These are phyloP conservation scores for Groenewaldozyma tartarivorans DNA, from an alignment of 805 yeast species.

Conservation along the genomic window DNA sequence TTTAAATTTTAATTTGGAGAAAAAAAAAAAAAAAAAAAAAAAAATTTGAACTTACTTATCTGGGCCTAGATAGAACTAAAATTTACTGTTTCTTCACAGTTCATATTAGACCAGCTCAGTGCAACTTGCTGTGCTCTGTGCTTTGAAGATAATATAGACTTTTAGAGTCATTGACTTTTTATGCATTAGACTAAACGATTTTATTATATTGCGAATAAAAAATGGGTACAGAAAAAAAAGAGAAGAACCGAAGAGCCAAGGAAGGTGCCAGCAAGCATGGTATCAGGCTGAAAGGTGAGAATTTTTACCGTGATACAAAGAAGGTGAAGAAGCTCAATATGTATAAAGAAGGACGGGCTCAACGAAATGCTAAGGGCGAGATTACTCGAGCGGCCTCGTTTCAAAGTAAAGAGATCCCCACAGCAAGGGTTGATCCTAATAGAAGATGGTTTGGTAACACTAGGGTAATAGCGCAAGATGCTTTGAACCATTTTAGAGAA, in stretches of 20 bases:
- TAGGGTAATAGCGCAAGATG: slow-evolving; percentile 95
- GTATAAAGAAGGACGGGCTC: slow-evolving; percentile 89
- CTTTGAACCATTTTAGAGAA: slow-evolving; percentile 84
- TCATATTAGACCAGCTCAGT: too few species aligned
- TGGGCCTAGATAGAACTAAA: too few species aligned
- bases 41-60: too few species aligned
- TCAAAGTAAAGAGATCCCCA: slow-evolving; percentile 80
- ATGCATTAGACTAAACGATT: too few species aligned
- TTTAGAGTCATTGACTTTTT: too few species aligned
- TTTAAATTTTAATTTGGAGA: too few species aligned
- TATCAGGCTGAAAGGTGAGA: slow-evolving; percentile 90
- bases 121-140: too few species aligned
- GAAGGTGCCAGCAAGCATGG: slow-evolving; percentile 83
- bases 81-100: too few species aligned
- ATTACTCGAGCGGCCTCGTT: slow-evolving; percentile 77
- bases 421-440: slow-evolving; percentile 91
- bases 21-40: too few species aligned
- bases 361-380: slow-evolving; percentile 80
- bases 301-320: slow-evolving; percentile 86
- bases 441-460: slow-evolving; percentile 98
- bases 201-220: too few species aligned
- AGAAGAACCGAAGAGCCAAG: slow-evolving; percentile 75
- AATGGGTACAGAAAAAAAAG: slow-evolving; percentile 94
- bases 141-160: too few species aligned
- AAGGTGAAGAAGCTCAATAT: slow-evolving; percentile 81